Evolutionary conservation across 306 rosid genomes (phyloP), one percentile per base, ranked within the genome.

Genomic region (Aeschynomene evenia): DNA sequence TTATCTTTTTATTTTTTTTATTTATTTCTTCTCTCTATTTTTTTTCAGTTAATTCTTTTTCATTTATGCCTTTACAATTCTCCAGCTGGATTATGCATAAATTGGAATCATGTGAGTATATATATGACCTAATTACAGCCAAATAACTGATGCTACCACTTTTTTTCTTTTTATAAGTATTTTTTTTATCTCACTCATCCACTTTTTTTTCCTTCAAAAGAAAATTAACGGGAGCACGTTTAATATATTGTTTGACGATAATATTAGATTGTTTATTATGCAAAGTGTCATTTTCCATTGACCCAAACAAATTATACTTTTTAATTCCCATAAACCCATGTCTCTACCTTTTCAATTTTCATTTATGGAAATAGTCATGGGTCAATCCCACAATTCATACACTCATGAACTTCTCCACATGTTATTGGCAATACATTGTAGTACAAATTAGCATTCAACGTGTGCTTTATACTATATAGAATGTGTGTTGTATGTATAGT

Each of bases 51-150:
- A 33, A 52, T 21, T 40, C 5, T 18, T 5, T 0, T 9, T 6
- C 23, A 14, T 2, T 5, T 4, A 8, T 33, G 22, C 37, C 15
- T 14, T 18, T 39, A 50, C 46, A 45, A 50, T 6, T 50, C 56
- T 43, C 66, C 71, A 70, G 53, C 74, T 70, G 54, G 68, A 11
- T 26, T 43, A 71, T 45, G 57, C 4, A 12, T 45, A 65, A 81
- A 22, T 64, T 76, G 20, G 70, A 78, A 60, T 60, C 73, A 45
- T 72, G 85, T 76, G 85, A 45, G 51, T n/a, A 28, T 3, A 52
- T n/a, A 28, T 3, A 52, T 75, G 33, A 61, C 75, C 62, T 39
- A 58, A 20, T 68, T 36, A 34, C 28, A 56, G 13, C 49, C 46
- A 49, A 59, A 59, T 39, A 68, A 76, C 48, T 36, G 8, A 57